These are phyloP conservation scores for Dactylellina cionopaga DNA, from an alignment of 2,329 filamentous ascomycete species.

Conservation along the genomic window DNA sequence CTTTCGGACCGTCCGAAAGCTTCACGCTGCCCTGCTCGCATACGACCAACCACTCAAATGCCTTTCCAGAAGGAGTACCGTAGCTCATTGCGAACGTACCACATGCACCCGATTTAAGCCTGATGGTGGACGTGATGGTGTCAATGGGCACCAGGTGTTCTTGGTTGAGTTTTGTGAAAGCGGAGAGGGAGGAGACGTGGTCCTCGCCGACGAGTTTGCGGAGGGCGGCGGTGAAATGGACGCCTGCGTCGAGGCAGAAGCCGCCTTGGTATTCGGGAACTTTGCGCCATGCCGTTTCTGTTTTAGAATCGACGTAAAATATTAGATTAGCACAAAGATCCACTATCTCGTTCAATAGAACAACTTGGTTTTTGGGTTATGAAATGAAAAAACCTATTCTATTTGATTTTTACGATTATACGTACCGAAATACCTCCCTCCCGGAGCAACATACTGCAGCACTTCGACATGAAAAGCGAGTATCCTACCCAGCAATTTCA, in stretches of 20 bases:
- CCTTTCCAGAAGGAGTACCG: constrained; percentile 66
- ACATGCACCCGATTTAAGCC: constrained; percentile 66
- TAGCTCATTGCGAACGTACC: constrained; percentile 70
- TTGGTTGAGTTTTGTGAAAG: constrained; percentile 68
- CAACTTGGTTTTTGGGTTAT: neutral
- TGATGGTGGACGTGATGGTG: constrained; percentile 70
- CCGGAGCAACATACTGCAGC: constrained; percentile 63
- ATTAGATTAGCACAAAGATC: too few species aligned
- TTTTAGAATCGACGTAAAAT: constrained; percentile 28
- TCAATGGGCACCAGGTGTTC: constrained; percentile 73
- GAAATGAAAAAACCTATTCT: neutral
- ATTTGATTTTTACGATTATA: constrained; percentile 23
- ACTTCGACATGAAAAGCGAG: constrained; percentile 67
- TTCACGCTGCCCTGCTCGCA: constrained; percentile 69
- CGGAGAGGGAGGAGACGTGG: constrained; percentile 65
- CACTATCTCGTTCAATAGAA: too few species aligned
- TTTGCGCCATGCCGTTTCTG: constrained; percentile 70
- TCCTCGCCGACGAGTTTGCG: constrained; percentile 68
- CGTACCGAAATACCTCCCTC: constrained; percentile 63
- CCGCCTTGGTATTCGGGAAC: constrained; percentile 77
- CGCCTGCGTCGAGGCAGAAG: constrained; percentile 78
- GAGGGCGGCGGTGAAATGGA: constrained; percentile 75
- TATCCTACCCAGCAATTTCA: constrained; percentile 67
- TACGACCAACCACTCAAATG: constrained; percentile 68
- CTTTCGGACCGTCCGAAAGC: constrained; percentile 62